Base-by-base conservation (phyloP, 352 stramenopile species). In the Halophytophthora polymorphica region DNA sequence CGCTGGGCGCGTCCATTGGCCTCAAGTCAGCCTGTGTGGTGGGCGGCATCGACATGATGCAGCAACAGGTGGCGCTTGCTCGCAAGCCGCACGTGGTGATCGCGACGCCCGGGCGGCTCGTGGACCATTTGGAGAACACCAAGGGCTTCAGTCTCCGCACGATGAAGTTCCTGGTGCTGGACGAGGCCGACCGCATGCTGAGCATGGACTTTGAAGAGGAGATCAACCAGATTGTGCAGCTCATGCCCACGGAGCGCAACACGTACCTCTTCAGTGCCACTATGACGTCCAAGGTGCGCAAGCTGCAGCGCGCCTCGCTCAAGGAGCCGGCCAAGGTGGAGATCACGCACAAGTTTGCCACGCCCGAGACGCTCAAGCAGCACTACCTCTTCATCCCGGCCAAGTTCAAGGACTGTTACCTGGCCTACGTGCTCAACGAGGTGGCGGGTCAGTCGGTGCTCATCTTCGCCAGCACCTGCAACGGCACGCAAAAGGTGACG, bases 351-450 rank as follows among this genome's bases (percentile, higher is more conserved):
- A 98, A 98, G 66, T 99, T 98, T 55, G 90, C 97, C 51, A 99
- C 96, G 13, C 96, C 97, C 7, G 97, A 98, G 63, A 98, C 96
- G 53, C 82, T 99, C 12, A 83, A 98, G 56, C 97, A 99, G 75
- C 90, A 97, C 76, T 99, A 99, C 64, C 57, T 99, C 1, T 99
- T 99, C 73, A 98, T 99, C 45, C 97, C 97, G 14, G 97, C 97
- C 36, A 99, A 99, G 65, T 99, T 98, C 84, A 99, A 99, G 85
- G 96, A 99, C 71, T 98, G 90, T 65, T 99, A 99, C 70, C 78
- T 99, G 37, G 94, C 95, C 11, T 99, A 98, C 66, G 64, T 99
- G 29, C 86, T 99, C 11, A 98, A 99, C 69, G 96, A 99, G 69
- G 91, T 98, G 62, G 90, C 91, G 5, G 96, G 96, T 2, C 93